phyloP scores from a whole-genome alignment of 169 alveolate genomes.

The Eimeria maxima region DNA sequence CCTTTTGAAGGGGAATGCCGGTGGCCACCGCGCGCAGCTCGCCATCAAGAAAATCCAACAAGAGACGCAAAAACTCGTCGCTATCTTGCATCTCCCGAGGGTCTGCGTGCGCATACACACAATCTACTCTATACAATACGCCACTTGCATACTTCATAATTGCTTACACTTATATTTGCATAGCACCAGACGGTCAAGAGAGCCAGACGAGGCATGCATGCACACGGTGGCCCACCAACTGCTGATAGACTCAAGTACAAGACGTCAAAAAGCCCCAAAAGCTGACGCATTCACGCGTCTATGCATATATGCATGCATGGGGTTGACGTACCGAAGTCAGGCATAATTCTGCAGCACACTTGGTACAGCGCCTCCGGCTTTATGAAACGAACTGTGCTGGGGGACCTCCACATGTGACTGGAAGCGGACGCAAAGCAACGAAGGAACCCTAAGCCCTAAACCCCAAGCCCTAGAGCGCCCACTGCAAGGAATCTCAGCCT shows the following conservation, averaged over 20 bases:
- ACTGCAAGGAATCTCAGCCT: not conserved
- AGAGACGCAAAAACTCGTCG: constrained; percentile 83
- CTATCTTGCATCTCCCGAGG: constrained; percentile 85
- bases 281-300: not conserved
- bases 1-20: constrained; percentile 58
- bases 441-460: not conserved
- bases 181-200: too few relatives aligned
- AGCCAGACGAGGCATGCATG: not conserved
- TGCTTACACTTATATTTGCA: too few relatives aligned
- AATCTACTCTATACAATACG: not conserved
- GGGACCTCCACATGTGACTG: constrained; percentile 83
- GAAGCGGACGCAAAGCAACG: not conserved
- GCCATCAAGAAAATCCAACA: constrained; percentile 81
- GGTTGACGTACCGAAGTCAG: constrained; percentile 73
- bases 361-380: constrained; percentile 84
- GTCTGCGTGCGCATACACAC: constrained; percentile 12
- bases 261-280: not conserved
- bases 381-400: constrained; percentile 79
- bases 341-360: constrained; percentile 83
- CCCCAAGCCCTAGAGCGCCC: not conserved
- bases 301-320: not conserved
- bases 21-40: constrained; percentile 81
- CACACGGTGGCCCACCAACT: not conserved
- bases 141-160: not conserved
- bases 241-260: not conserved